These are phyloP conservation scores for Aquilaria yunnanensis DNA, from an alignment of 345 rosid genomes.

Conservation along the genomic window DNA sequence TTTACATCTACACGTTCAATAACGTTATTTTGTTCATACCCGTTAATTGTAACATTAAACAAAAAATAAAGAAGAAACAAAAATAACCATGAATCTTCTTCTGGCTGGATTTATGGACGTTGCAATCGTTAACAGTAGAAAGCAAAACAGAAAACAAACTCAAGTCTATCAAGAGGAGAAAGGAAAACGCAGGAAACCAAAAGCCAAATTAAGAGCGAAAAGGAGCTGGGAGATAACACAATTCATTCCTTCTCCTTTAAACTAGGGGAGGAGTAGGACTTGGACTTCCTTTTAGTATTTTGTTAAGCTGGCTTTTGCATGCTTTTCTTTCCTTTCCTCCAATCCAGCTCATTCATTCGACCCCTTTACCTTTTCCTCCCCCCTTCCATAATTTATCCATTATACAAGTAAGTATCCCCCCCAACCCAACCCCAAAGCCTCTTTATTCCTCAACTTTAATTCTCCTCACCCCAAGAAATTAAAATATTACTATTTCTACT, in stretches of 20 bases:
- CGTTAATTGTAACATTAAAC: too few relatives aligned
- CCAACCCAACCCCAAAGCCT: constrained; percentile 19
- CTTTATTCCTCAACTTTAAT: constrained; percentile 18
- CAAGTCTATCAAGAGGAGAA: too few relatives aligned
- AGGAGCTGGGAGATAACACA: constrained; percentile 2
- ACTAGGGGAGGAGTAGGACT: neutral
- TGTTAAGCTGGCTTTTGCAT: neutral
- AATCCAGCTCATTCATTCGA: constrained; percentile 6
- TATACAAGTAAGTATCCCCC: constrained; percentile 12
- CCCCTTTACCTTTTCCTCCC: constrained; percentile 25
- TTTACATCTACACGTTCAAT: too few relatives aligned
- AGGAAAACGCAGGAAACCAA: constrained; percentile 17
- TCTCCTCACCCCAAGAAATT: neutral
- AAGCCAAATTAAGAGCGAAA: constrained; percentile 1
- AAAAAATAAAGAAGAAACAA: too few relatives aligned
- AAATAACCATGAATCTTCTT: too few relatives aligned
- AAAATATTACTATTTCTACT: neutral
- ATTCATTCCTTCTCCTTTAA: constrained; percentile 13
- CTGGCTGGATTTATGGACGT: too few relatives aligned
- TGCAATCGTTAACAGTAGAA: too few relatives aligned
- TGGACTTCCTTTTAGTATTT: constrained; percentile 6
- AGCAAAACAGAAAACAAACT: too few relatives aligned
- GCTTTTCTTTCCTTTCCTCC: too few relatives aligned
- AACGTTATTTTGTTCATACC: too few relatives aligned
- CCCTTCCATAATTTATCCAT: constrained; percentile 30